Evolutionary conservation across 495 filamentous ascomycete genomes (phyloP).

Genomic region (Podospora pseudoanserina): DNA sequence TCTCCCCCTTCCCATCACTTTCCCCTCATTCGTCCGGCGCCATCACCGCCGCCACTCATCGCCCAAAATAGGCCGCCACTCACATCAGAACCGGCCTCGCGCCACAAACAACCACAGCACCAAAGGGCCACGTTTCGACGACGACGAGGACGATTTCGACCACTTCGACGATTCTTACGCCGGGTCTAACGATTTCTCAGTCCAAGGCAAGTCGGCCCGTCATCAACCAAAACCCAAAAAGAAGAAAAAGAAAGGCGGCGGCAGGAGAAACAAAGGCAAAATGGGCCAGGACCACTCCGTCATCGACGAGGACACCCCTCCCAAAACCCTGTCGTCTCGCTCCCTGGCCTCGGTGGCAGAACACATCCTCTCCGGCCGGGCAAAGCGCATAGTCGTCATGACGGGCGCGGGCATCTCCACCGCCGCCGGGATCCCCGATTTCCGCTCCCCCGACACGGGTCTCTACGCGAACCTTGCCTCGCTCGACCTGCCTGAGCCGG

Average conservation of each 20-base stretch:
- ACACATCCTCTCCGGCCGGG: constrained; percentile 65
- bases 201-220: constrained; percentile 17
- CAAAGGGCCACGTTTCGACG: background rate
- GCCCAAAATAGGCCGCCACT: background rate
- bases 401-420: constrained; percentile 62
- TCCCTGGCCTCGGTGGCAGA: constrained; percentile 69
- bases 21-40: background rate
- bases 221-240: constrained; percentile 19
- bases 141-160: constrained; percentile 2
- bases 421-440: constrained; percentile 65
- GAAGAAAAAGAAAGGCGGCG: constrained; percentile 23
- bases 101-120: background rate
- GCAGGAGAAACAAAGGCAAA: constrained; percentile 3
- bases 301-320: constrained; percentile 59
- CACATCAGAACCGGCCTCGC: background rate
- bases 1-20: background rate
- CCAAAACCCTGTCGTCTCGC: constrained; percentile 62
- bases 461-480: constrained; percentile 80
- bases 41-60: background rate
- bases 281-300: constrained; percentile 49
- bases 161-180: constrained; percentile 14
- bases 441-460: constrained; percentile 70
- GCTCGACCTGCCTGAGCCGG: constrained; percentile 77
- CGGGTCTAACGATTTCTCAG: constrained; percentile 20
- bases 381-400: constrained; percentile 75